Conservation (phyloP, 306 rosid genomes). For the Sphenostylis stenocarpa region DNA sequence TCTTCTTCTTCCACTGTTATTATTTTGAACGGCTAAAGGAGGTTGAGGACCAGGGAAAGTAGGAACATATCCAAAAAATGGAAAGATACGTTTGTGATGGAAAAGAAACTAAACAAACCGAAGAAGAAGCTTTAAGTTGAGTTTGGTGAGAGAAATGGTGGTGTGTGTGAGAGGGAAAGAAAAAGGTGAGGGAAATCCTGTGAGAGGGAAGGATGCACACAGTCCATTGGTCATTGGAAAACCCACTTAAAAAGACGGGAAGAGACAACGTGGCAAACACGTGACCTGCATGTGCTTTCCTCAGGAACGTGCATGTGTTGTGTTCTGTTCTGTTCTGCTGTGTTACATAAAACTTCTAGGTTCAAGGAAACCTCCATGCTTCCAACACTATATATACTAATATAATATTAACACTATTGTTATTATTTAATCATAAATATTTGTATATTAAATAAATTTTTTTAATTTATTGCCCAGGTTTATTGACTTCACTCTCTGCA, state of each 20-base stretch:
- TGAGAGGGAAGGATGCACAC: conserved; percentile 15
- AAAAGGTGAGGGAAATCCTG: conserved; percentile 1
- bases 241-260: conserved; percentile 34
- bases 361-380: conserved; percentile 31
- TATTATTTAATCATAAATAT: too few relatives aligned
- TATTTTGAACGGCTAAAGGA: conserved; percentile 54
- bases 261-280: conserved; percentile 52
- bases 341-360: conserved; percentile 8
- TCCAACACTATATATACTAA: too few relatives aligned
- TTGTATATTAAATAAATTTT: not conserved
- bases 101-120: not conserved
- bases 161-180: conserved; percentile 41
- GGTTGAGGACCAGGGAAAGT: conserved; percentile 40
- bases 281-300: conserved; percentile 50
- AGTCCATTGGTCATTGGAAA: conserved; percentile 12
- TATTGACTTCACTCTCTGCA: conserved; percentile 25
- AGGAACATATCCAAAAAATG: conserved; percentile 38
- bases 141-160: not conserved
- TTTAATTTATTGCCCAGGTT: not conserved
- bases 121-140: conserved; percentile 13
- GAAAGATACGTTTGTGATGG: conserved; percentile 37
- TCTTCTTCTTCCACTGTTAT: not conserved
- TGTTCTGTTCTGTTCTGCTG: too few relatives aligned
- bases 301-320: conserved; percentile 62
- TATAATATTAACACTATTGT: too few relatives aligned